A percentile compares a stretch with the other conserved stretches of the same genome.
phyloP scores from a whole-genome alignment of 768 basidiomycete species.

The Tulasnella sp. region DNA sequence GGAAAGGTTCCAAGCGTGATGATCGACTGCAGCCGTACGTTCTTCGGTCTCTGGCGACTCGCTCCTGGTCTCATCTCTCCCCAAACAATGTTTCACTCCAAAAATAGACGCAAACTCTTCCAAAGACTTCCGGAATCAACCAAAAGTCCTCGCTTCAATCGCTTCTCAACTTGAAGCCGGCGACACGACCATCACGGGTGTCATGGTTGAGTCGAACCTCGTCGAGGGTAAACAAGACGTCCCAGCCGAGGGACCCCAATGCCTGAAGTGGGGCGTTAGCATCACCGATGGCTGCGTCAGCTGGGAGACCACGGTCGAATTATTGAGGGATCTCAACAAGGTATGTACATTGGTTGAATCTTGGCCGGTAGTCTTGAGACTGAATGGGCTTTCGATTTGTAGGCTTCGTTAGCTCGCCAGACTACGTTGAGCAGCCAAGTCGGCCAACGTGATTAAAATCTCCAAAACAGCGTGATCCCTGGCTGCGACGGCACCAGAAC shows the following conservation, averaged over 20 bases:
- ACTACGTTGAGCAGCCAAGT: background rate
- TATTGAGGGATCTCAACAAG: slow-evolving; percentile 69
- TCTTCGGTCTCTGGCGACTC: slow-evolving; percentile 5
- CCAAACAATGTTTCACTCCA: slow-evolving; percentile 24
- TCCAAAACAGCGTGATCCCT: background rate
- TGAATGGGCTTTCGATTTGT: background rate
- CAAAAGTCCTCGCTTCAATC: slow-evolving; percentile 68
- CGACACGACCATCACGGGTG: slow-evolving; percentile 70
- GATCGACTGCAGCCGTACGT: slow-evolving; percentile 80
- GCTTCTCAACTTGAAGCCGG: slow-evolving; percentile 71
- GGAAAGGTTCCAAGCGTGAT: slow-evolving; percentile 63
- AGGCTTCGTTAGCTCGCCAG: background rate
- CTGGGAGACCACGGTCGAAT: slow-evolving; percentile 71
- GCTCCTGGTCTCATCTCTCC: background rate
- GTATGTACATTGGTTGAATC: slow-evolving; percentile 31
- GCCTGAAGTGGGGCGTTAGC: slow-evolving; percentile 72
- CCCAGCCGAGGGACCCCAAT: slow-evolving; percentile 58
- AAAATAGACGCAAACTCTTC: slow-evolving; percentile 86
- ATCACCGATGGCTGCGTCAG: slow-evolving; percentile 92
- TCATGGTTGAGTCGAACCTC: slow-evolving; percentile 97
- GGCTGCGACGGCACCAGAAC: background rate
- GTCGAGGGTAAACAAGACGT: slow-evolving; percentile 88
- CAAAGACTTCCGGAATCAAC: slow-evolving; percentile 92
- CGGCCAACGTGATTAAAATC: background rate
- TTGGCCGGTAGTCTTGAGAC: background rate